These are phyloP conservation scores for Pseudogymnoascus sp. DNA, from an alignment of 2,329 filamentous ascomycete genomes.

Conservation along the genomic window DNA sequence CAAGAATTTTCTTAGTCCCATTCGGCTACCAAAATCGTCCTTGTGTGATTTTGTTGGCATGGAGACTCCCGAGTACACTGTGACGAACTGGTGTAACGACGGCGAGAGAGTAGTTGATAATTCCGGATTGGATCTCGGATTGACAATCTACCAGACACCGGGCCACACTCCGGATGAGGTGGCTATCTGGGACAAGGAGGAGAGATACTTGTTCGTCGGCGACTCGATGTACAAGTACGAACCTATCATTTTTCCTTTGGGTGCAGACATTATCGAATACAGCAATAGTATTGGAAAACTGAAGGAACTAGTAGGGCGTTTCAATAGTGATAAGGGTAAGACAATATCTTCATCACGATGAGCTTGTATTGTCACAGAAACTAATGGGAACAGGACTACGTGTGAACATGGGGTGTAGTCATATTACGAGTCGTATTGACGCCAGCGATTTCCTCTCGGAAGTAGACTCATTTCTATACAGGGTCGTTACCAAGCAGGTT, in stretches of 20 bases:
- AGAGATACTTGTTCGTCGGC: conserved; percentile 38
- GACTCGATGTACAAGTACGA: conserved; percentile 38
- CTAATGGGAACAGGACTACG: background rate
- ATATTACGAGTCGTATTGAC: background rate
- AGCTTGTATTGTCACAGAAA: background rate
- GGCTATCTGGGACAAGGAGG: conserved; percentile 37
- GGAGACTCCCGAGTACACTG: conserved; percentile 32
- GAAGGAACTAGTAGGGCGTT: background rate
- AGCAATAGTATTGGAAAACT: background rate
- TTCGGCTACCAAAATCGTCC: conserved; percentile 27
- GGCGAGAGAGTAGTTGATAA: conserved; percentile 9
- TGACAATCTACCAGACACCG: conserved; percentile 39
- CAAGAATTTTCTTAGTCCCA: conserved; percentile 13
- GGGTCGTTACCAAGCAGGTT: background rate
- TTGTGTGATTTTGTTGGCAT: conserved; percentile 34
- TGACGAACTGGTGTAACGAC: conserved; percentile 34
- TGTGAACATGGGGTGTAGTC: background rate
- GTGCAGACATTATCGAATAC: background rate
- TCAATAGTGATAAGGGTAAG: background rate
- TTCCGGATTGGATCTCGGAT: conserved; percentile 23
- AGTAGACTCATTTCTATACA: background rate
- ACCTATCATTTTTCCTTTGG: background rate
- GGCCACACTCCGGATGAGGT: conserved; percentile 41
- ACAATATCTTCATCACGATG: background rate
- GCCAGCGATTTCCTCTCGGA: background rate